Evolutionary conservation across 2,329 filamentous ascomycete genomes (phyloP).

Genomic region (Pezizomycotina sp.): DNA sequence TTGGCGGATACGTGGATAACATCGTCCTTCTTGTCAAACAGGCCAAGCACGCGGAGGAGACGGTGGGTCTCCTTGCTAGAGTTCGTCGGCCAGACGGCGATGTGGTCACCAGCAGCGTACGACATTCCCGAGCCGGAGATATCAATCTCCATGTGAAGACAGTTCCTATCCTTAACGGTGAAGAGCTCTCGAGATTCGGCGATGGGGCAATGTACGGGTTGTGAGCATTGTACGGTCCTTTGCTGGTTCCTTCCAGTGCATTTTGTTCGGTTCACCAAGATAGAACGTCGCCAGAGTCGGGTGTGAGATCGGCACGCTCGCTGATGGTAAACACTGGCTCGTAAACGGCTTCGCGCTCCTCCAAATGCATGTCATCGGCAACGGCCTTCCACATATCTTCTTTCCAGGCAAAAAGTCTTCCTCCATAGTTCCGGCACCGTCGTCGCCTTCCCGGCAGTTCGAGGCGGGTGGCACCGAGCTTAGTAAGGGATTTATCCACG

Average conservation of each 20-base stretch:
- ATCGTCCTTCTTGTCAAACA: constrained; percentile 57
- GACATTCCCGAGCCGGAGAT: constrained; percentile 73
- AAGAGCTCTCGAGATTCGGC: constrained; percentile 83
- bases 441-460: constrained; percentile 87
- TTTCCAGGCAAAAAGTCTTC: constrained; percentile 99
- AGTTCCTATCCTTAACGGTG: constrained; percentile 76
- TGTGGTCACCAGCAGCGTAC: constrained; percentile 94
- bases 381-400: constrained; percentile 94
- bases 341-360: constrained; percentile 92
- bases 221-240: constrained; percentile 87
- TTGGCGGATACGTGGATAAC: constrained; percentile 82
- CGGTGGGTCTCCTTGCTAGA: constrained; percentile 80
- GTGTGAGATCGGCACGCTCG: constrained; percentile 55
- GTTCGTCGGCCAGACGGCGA: constrained; percentile 95
- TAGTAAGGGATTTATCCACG: constrained; percentile 63
- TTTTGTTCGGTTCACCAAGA: constrained; percentile 88
- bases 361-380: constrained; percentile 64
- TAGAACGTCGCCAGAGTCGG: constrained; percentile 71
- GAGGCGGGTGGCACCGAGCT: constrained; percentile 68
- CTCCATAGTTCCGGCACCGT: constrained; percentile 97
- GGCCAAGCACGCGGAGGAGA: constrained; percentile 62
- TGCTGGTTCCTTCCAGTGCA: constrained; percentile 74
- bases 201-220: constrained; percentile 92
- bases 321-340: constrained; percentile 78
- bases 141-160: constrained; percentile 89